phyloP scores from a whole-genome alignment of 352 stramenopile species.

The Globisporangium yorkense region DNA sequence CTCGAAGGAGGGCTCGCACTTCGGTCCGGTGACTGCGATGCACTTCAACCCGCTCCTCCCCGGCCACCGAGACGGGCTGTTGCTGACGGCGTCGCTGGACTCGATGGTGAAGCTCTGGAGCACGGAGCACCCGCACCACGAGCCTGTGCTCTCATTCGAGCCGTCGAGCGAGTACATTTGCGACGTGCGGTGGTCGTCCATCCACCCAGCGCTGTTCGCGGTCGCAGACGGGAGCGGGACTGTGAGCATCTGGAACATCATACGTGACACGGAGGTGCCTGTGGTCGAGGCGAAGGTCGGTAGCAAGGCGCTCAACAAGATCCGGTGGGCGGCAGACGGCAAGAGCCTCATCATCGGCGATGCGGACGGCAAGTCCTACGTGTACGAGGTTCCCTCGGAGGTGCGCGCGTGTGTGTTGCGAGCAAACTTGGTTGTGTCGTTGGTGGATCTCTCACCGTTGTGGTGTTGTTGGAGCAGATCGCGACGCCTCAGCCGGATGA shows the following conservation, averaged over 20 bases:
- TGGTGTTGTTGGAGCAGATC: slow-evolving; percentile 29
- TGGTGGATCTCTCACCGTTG: neutral
- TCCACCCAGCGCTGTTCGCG: slow-evolving; percentile 76
- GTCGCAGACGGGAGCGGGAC: slow-evolving; percentile 69
- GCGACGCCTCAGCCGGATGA: slow-evolving; percentile 59
- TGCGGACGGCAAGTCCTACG: slow-evolving; percentile 58
- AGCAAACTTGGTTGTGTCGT: neutral
- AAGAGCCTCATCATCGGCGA: slow-evolving; percentile 79
- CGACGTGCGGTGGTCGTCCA: slow-evolving; percentile 79
- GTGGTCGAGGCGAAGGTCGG: slow-evolving; percentile 58
- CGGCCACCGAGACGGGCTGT: slow-evolving; percentile 61
- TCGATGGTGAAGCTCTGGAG: slow-evolving; percentile 88
- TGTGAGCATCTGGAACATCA: slow-evolving; percentile 83
- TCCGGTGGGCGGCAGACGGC: slow-evolving; percentile 74
- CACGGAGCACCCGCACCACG: slow-evolving; percentile 63
- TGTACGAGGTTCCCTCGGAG: slow-evolving; percentile 78
- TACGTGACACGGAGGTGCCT: slow-evolving; percentile 77
- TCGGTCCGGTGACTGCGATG: slow-evolving; percentile 79
- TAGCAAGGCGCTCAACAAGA: slow-evolving; percentile 76
- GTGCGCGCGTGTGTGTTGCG: slow-evolving; percentile 23
- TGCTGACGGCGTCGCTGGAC: slow-evolving; percentile 82
- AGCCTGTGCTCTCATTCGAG: slow-evolving; percentile 76
- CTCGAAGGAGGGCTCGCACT: slow-evolving; percentile 69
- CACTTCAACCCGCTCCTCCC: slow-evolving; percentile 76
- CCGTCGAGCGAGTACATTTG: slow-evolving; percentile 86